Base-by-base conservation (phyloP, 1,284 basidiomycete genomes). In the Irpex sp. region DNA sequence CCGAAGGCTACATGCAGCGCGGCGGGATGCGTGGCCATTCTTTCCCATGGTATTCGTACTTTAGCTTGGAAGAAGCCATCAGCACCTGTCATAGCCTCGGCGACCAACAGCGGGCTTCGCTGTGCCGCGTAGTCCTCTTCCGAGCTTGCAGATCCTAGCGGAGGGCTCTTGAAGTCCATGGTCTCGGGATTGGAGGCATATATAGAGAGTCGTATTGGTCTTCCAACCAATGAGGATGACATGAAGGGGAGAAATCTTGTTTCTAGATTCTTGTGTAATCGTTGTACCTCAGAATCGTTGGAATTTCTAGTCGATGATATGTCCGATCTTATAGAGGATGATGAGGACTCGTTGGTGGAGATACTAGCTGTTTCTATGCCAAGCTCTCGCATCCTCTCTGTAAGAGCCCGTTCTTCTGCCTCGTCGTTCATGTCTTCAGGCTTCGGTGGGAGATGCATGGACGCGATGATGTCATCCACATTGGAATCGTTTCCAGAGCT, bases 161-260 rank as follows among this genome's bases (percentile, higher is more conserved):
- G 62, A 52, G 42, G 61, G 49, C 57, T 63, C 57, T 42, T 59
- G 28, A 53, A 51, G 45, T 68, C 66, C 35, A 62, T 63, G 10
- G 65, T 39, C 1, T 64, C 55, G 5, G 78, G 73, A 18, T 72
- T 66, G 7, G 76, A 73, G 3, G 80, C 75, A 65, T 81, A 87
- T 10, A 91, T 65, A 16, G 82, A 77, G 5, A 93, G 64, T 10
- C 81, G 80, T 3, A 92, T 74, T 1, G 72, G 78, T 28, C 89
- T 81, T n/a, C 82, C 78, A 14, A 85, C 68, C 0, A 93, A 75
- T 0, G 82, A 82, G 8, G 86, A 84, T 1, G 86, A 82, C 89
- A 88, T 94, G 74, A 95, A 94, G 0, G 88, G 85, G 54, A 82
- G 84, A 23, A 94, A 75, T 1, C 93, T 85, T 6, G 78, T 73